Conservation (phyloP, 2,329 filamentous ascomycete species). For the Colletotrichum caudatum region DNA sequence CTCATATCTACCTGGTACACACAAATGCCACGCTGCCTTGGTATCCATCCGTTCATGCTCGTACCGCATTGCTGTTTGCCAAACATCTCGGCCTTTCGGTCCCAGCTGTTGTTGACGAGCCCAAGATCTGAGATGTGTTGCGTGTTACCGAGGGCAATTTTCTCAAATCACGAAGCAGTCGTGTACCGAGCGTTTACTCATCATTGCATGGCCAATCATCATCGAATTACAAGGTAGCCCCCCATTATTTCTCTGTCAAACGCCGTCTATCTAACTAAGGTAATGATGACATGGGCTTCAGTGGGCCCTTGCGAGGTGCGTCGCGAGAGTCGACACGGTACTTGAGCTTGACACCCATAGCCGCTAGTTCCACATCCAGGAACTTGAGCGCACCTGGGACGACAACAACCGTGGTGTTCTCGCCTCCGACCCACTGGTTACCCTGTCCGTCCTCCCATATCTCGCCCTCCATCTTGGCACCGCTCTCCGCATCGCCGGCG, state of each 20-base stretch:
- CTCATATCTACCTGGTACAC: constrained; percentile 2
- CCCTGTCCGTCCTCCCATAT: constrained; percentile 95
- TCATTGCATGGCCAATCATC: constrained; percentile 11
- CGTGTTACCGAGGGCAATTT: too few species aligned
- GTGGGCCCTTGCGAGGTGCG: constrained; percentile 65
- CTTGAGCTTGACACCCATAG: constrained; percentile 96
- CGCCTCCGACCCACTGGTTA: constrained; percentile 85
- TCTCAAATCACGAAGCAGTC: neutral
- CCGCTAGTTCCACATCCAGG: constrained; percentile 92
- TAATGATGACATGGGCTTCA: constrained; percentile 54
- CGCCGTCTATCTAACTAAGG: constrained; percentile 38
- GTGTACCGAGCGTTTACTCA: neutral
- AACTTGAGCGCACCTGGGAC: constrained; percentile 94
- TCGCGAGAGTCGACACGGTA: constrained; percentile 78
- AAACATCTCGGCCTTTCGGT: constrained; percentile 1
- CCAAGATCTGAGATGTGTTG: neutral
- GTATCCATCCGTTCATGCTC: neutral
- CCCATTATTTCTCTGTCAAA: constrained; percentile 34
- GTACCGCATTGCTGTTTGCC: neutral
- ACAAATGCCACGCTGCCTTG: neutral
- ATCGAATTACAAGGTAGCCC: constrained; percentile 26
- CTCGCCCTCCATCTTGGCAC: constrained; percentile 72
- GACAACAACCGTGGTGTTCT: constrained; percentile 90
- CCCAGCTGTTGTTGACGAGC: neutral
- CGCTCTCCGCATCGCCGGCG: constrained; percentile 67